phyloP scores from a whole-genome alignment of 768 basidiomycete genomes.

The Auriscalpium microsporum region DNA sequence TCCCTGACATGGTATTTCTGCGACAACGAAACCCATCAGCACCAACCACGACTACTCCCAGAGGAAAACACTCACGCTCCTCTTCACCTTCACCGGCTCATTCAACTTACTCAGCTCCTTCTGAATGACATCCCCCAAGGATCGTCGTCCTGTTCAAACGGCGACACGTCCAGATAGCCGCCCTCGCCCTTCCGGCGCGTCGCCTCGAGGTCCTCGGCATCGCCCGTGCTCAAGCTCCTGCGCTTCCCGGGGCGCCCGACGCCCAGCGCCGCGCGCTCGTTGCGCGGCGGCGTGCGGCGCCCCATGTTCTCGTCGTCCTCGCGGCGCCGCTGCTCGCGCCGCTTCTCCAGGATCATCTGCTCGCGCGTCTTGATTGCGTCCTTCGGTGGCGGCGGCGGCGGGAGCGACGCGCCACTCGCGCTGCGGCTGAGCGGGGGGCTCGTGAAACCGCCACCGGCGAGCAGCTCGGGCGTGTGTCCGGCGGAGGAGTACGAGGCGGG shows the following conservation, averaged over 20 bases:
- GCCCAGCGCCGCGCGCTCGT: conserved; percentile 9
- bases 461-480: conserved; percentile 11
- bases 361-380: conserved; percentile 61
- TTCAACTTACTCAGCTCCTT: conserved; percentile 59
- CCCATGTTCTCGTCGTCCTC: conserved; percentile 39
- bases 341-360: conserved; percentile 61
- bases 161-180: conserved; percentile 31
- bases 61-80: conserved; percentile 29
- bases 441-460: conserved; percentile 10
- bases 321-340: conserved; percentile 49
- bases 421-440: conserved; percentile 27
- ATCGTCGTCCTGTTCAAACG: conserved; percentile 39
- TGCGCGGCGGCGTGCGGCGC: conserved; percentile 26
- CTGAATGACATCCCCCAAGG: conserved; percentile 63
- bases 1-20: conserved; percentile 81
- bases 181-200: conserved; percentile 11
- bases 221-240: conserved; percentile 74
- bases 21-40: conserved; percentile 7
- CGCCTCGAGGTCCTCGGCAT: conserved; percentile 38
- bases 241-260: conserved; percentile 42
- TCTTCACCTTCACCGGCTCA: conserved; percentile 23
- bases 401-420: conserved; percentile 34
- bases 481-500: not conserved
- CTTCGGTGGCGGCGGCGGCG: conserved; percentile 45
- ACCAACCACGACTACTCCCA: conserved; percentile 1